Evolutionary conservation across 164 flowering plant species (phyloP).

Genomic region (Tetracentron sinense): DNA sequence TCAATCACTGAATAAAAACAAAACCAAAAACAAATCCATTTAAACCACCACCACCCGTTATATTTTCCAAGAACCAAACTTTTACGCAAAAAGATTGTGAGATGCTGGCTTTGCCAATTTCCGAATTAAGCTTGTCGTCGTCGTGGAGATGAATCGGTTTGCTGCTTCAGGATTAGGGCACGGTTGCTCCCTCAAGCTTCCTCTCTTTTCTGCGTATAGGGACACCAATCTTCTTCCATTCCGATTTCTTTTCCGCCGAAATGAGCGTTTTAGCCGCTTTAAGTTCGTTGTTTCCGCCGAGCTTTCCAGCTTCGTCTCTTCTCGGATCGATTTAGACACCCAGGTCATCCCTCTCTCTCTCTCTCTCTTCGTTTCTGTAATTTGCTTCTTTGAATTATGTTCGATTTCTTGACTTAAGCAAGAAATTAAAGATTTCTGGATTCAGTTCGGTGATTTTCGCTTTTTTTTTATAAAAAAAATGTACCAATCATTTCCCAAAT

Average conservation of each 20-base stretch:
- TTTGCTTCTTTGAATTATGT: too few species aligned
- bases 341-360: slow-evolving; percentile 32
- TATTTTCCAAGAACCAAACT: too few species aligned
- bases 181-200: slow-evolving; percentile 3
- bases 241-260: slow-evolving; percentile 11
- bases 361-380: neutral
- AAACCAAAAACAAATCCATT: too few species aligned
- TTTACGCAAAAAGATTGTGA: too few species aligned
- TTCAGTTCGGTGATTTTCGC: too few species aligned
- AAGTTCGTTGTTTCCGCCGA: slow-evolving; percentile 41
- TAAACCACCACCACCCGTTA: too few species aligned
- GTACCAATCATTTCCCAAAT: too few species aligned
- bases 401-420: neutral
- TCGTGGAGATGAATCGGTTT: slow-evolving; percentile 25
- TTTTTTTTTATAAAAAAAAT: too few species aligned
- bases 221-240: slow-evolving; percentile 14
- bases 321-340: slow-evolving; percentile 46
- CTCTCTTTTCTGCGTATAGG: slow-evolving; percentile 3
- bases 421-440: neutral
- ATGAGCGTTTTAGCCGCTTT: slow-evolving; percentile 13
- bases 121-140: too few species aligned
- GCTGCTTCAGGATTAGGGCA: slow-evolving; percentile 10
- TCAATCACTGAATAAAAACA: too few species aligned
- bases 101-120: too few species aligned
- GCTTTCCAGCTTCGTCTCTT: slow-evolving; percentile 38